Base-by-base conservation (phyloP, 164 flowering plant genomes). In the Houttuynia cordata region DNA sequence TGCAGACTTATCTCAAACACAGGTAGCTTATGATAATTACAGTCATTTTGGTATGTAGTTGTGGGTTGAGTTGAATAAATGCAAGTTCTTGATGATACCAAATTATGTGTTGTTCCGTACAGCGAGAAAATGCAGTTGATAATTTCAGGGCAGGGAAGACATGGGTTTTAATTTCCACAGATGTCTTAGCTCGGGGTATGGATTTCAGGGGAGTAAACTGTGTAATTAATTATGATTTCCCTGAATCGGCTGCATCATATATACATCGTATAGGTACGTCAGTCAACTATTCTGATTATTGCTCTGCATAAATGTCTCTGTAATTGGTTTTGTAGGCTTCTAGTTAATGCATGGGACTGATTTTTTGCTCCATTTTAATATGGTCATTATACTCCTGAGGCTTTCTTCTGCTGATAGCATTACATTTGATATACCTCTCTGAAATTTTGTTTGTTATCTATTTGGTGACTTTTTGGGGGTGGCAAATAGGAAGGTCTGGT, bases 161-260 rank as follows among this genome's bases (percentile, higher is more conserved):
- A 39, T 94, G 97, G 97, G 88, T 91, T 65, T 77, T 94, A 70
- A 91, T 94, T 72, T 96, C 99, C 53, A 91, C 96, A 60, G 96
- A 94, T 75, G 91, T 94, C 52, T 73, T 94, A 70, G 87, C 93
- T 51, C 91, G 99, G 50, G 97, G 99, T 19, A 87, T 94, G 97
- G 99, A 91, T 68, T 94, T 94, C 71, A 94, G 91, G 73, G 97
- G 97, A 19, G 75, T 94, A 73, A 88, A 94, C 71, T 88, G 91
- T 62, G 97, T 91, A 53, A 87, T 94, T 47, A 94, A 91, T 68
- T 94, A 88, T 71, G 97, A 94, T 70, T 88, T 94, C 58, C 99
- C 99, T 21, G 97, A 94, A 58, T 85, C 97, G 64, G 83, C 91
- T 34, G 68, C 96, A 53, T 80, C 91, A 24, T 94, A 94, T 63